Percentiles rank a stretch among this genome's conserved stretches.
These are phyloP conservation scores for Lecanicillium sp. DNA, from an alignment of 2,329 filamentous ascomycete species.

Conservation along the genomic window DNA sequence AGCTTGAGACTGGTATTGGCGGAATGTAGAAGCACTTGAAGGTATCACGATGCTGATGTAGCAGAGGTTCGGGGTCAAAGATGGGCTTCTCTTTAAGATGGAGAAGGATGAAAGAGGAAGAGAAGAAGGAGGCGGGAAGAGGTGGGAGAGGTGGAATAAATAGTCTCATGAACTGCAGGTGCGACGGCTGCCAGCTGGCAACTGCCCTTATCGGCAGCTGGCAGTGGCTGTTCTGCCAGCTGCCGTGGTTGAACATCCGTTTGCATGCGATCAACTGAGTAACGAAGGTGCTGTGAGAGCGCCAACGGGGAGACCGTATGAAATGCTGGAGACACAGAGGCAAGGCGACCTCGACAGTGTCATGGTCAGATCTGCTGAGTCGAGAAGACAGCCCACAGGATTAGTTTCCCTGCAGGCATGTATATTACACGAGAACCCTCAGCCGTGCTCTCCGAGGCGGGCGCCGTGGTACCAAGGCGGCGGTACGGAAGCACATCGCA, in stretches of 20 bases:
- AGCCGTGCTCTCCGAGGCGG: conserved; percentile 1
- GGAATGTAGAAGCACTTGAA: too few relatives aligned
- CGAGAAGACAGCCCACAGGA: too few relatives aligned
- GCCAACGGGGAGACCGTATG: not conserved
- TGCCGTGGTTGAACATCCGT: not conserved
- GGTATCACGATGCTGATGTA: too few relatives aligned
- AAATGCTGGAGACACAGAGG: not conserved
- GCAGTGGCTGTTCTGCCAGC: not conserved
- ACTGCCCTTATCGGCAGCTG: not conserved
- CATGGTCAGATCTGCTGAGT: too few relatives aligned
- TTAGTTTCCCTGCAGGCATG: too few relatives aligned
- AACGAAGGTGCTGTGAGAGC: not conserved
- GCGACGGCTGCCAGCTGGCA: not conserved
- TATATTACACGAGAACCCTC: conserved; percentile 3
- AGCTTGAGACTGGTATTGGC: too few relatives aligned
- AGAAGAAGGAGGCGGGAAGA: not conserved
- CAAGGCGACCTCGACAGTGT: not conserved
- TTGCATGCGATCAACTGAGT: conserved; percentile 1
- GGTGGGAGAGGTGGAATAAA: not conserved
- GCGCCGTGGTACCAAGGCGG: not conserved
- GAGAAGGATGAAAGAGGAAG: conserved; percentile 1
- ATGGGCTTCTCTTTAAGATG: not conserved
- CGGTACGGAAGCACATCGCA: too few relatives aligned
- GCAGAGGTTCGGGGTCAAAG: not conserved
- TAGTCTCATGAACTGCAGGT: conserved; percentile 6